Base-by-base conservation (phyloP, 495 filamentous ascomycete genomes). In the Penicillium roqueforti region DNA sequence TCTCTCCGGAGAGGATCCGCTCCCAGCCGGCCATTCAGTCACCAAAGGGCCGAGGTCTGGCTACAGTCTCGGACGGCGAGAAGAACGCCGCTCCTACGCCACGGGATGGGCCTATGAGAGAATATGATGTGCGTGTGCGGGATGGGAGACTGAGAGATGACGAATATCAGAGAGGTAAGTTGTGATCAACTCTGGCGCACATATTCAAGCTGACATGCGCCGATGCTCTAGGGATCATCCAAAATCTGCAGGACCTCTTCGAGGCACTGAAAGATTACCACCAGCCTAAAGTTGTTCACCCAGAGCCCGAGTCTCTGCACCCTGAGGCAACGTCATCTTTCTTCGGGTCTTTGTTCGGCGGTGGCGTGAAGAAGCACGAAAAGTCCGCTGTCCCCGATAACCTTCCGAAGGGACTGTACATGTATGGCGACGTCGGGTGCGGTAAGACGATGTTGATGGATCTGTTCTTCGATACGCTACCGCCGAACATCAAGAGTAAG, bases 381-480 rank as follows among this genome's bases (percentile, higher is more conserved):
- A 54, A 60, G 11, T 51, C 59, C 13, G 70, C 75, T n/a, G 83
- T 96, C 25, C 84, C 91, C 19, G 65, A 78, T 47, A 79, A 86
- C 58, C 77, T 96, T 7, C 93, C 93, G 0, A 87, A 89, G 59
- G 95, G 95, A 0, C 68, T 97, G 34, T 97, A 97, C 63, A 87
- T 99, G 75, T 97, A 88, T 64, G 95, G 95, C 18, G 93, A 97
- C 68, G 95, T 99, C 9, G 95, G 95, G 20, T 92, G 90, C 63
- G 95, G 95, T 40, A 99, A 99, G 79, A 97, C 95, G 1, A 99
- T 99, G 95, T 76, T 99, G 57, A 97, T 99, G 93, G 95, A 99
- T 65, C 77, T 99, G 62, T 97, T 99, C 72, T 97, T 91, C 73
- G 91, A 97, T 50, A 96, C 92, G 1, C 73, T 99, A 47, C 93